Evolutionary conservation across 2,329 filamentous ascomycete genomes (phyloP).

Genomic region (Fusarium dimerum): DNA sequence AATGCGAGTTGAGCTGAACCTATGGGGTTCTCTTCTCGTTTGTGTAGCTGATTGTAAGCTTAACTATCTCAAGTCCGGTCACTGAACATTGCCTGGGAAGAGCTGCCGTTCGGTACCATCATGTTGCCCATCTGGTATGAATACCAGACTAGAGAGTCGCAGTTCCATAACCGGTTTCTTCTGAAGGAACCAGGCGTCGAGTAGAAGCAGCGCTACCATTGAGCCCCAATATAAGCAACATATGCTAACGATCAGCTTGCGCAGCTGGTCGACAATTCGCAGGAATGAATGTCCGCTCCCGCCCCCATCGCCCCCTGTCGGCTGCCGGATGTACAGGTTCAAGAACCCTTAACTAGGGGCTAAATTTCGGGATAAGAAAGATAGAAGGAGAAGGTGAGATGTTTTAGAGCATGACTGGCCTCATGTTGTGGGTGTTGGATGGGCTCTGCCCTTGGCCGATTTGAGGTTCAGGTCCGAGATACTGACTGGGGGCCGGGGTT

Average conservation of each 20-base stretch:
- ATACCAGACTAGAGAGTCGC: too few species aligned
- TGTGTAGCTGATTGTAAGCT: not conserved
- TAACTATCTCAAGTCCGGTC: too few species aligned
- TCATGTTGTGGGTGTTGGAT: constrained; percentile 18
- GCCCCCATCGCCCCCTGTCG: not conserved
- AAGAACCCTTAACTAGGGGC: not conserved
- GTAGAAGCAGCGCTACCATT: not conserved
- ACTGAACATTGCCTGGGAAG: not conserved
- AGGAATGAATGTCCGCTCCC: not conserved
- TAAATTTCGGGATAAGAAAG: not conserved
- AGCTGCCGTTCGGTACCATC: not conserved
- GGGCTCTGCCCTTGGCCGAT: constrained; percentile 29
- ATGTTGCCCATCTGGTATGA: not conserved
- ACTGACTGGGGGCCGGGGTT: constrained; percentile 23
- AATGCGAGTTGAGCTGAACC: not conserved
- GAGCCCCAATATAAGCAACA: not conserved
- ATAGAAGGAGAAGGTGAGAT: not conserved
- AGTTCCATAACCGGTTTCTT: too few species aligned
- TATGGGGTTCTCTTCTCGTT: not conserved
- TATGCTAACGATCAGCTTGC: not conserved
- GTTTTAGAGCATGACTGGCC: constrained; percentile 2
- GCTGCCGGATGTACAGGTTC: not conserved
- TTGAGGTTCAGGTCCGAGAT: constrained; percentile 33
- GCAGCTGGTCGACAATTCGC: not conserved
- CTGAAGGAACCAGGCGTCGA: too few species aligned